These are phyloP conservation scores for Xylariaceae sp. DNA, from an alignment of 2,329 filamentous ascomycete genomes.

Conservation along the genomic window DNA sequence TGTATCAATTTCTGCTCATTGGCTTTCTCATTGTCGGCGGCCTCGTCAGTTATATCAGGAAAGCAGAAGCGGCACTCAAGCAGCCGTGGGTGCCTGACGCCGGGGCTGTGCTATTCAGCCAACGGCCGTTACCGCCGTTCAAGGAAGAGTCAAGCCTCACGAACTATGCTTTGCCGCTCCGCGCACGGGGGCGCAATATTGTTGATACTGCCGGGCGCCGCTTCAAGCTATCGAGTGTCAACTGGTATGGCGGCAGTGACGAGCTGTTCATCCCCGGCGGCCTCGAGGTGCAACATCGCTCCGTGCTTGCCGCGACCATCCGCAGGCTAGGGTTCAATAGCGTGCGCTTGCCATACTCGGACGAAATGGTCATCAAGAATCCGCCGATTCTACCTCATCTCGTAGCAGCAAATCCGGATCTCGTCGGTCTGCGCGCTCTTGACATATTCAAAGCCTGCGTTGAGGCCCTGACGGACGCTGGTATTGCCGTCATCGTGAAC, in stretches of 20 bases:
- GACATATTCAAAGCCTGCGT: slow-evolving; percentile 60
- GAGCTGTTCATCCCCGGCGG: slow-evolving; percentile 62
- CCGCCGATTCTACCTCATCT: slow-evolving; percentile 49
- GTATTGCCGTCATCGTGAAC: slow-evolving; percentile 63
- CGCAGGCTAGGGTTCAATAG: slow-evolving; percentile 64
- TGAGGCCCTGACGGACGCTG: slow-evolving; percentile 55
- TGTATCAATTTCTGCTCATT: slow-evolving; percentile 35
- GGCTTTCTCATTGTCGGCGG: slow-evolving; percentile 35
- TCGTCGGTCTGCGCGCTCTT: slow-evolving; percentile 52
- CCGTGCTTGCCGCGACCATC: slow-evolving; percentile 57
- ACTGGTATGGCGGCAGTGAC: slow-evolving; percentile 70
- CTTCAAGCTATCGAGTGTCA: slow-evolving; percentile 61
- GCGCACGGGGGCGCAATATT: slow-evolving; percentile 56
- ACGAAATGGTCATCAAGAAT: slow-evolving; percentile 62
- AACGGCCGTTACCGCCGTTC: slow-evolving; percentile 46
- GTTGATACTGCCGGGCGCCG: slow-evolving; percentile 54
- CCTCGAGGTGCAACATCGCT: slow-evolving; percentile 59
- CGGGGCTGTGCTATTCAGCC: slow-evolving; percentile 42
- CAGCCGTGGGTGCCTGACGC: slow-evolving; percentile 49
- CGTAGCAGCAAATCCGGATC: slow-evolving; percentile 57
- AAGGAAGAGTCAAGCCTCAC: slow-evolving; percentile 40
- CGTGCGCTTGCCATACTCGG: slow-evolving; percentile 64
- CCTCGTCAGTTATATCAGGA: slow-evolving; percentile 42
- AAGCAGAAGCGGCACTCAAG: slow-evolving; percentile 40
- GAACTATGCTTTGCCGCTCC: slow-evolving; percentile 53